Conservation (phyloP, 2,329 filamentous ascomycete genomes). For the Parastagonospora avenae region DNA sequence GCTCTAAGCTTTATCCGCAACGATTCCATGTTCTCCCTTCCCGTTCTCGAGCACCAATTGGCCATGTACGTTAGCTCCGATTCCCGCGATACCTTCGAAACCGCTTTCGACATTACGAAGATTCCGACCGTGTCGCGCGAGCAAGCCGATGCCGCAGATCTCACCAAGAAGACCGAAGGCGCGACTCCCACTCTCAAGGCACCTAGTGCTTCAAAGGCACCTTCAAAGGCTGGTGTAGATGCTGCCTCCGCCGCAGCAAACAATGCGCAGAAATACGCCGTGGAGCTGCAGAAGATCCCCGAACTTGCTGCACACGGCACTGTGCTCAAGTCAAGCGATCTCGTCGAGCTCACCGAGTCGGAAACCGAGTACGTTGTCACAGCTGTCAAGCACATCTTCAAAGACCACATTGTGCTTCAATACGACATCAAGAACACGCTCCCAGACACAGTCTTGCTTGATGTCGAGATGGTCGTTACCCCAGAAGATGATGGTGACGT, state of each 20-base stretch:
- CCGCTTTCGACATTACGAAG: conserved; percentile 86
- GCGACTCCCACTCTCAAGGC: conserved; percentile 93
- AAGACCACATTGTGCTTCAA: conserved; percentile 92
- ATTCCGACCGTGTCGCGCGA: conserved; percentile 94
- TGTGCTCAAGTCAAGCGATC: conserved; percentile 86
- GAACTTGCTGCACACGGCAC: conserved; percentile 89
- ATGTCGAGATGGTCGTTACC: conserved; percentile 71
- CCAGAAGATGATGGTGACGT: conserved; percentile 82
- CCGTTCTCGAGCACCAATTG: conserved; percentile 94
- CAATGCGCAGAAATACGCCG: conserved; percentile 83
- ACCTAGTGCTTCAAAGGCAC: conserved; percentile 79
- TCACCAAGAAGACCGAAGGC: conserved; percentile 95
- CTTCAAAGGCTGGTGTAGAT: conserved; percentile 71
- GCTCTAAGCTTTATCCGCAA: conserved; percentile 91
- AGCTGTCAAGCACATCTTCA: conserved; percentile 96
- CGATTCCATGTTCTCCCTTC: conserved; percentile 93
- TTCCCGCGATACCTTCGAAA: conserved; percentile 81
- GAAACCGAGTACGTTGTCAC: conserved; percentile 97
- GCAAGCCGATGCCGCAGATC: conserved; percentile 93
- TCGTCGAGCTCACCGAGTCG: conserved; percentile 90
- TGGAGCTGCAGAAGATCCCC: conserved; percentile 85
- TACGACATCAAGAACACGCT: conserved; percentile 98
- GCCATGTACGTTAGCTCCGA: conserved; percentile 97
- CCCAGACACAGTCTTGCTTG: conserved; percentile 67
- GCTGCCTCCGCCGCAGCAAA: conserved; percentile 77